These are phyloP conservation scores for Millerozyma miso DNA, from an alignment of 805 yeast genomes.

Conservation along the genomic window DNA sequence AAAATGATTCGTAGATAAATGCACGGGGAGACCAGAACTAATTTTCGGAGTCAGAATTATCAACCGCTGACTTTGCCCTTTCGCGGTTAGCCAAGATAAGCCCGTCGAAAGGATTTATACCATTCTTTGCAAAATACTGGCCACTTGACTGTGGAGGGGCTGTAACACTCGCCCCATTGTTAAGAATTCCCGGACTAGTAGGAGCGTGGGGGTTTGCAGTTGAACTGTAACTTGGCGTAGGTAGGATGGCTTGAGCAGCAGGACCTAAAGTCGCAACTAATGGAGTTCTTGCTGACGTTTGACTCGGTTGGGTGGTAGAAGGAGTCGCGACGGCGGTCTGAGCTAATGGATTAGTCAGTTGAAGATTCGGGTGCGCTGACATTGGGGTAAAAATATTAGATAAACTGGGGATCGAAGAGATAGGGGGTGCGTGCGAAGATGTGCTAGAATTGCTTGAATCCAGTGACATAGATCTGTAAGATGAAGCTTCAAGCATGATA, in stretches of 20 bases:
- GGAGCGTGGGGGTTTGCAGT: not conserved
- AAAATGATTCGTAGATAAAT: not conserved
- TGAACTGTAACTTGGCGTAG: constrained; percentile 5
- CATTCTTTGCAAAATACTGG: constrained; percentile 31
- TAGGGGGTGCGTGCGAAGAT: constrained; percentile 18
- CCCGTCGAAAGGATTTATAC: constrained; percentile 38
- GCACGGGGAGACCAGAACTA: not conserved
- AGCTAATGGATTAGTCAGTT: constrained; percentile 3
- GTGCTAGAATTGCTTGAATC: constrained; percentile 11
- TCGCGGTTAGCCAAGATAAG: constrained; percentile 23
- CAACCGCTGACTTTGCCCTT: constrained; percentile 1
- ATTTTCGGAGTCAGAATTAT: not conserved
- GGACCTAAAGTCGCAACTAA: constrained; percentile 22
- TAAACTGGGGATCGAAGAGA: constrained; percentile 27
- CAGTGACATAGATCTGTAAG: constrained; percentile 27
- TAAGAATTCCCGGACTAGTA: not conserved
- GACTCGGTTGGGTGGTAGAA: not conserved
- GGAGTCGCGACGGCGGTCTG: not conserved
- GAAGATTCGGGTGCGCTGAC: constrained; percentile 21
- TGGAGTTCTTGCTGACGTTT: constrained; percentile 22
- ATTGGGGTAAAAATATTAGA: constrained; percentile 30
- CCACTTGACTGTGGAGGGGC: constrained; percentile 32
- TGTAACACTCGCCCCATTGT: constrained; percentile 7
- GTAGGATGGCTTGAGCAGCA: constrained; percentile 24
- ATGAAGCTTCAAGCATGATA: constrained; percentile 61